Evolutionary conservation across 768 basidiomycete species (phyloP).

Genomic region (Mycena alexandri): DNA sequence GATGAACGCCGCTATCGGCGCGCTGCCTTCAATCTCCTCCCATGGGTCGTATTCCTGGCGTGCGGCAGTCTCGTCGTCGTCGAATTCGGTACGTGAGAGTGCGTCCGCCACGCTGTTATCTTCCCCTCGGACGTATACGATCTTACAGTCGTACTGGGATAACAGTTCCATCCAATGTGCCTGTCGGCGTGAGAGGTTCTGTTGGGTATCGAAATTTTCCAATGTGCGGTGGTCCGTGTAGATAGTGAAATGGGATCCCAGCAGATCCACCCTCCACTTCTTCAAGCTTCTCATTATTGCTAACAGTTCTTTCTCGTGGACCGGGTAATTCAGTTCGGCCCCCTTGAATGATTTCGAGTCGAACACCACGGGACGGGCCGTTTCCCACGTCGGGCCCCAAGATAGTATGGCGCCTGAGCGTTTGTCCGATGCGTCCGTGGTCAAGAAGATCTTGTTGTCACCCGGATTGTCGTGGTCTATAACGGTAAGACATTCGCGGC

Average conservation of each 20-base stretch:
- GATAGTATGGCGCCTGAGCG: slow-evolving; percentile 43
- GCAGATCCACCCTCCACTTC: not conserved
- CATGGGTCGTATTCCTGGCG: not conserved
- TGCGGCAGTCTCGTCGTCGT: not conserved
- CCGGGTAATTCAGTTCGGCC: slow-evolving; percentile 46
- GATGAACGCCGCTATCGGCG: not conserved
- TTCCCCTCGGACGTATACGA: slow-evolving; percentile 39
- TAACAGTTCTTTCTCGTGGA: slow-evolving; percentile 45
- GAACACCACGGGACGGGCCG: slow-evolving; percentile 44
- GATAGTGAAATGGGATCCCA: not conserved
- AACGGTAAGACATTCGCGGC: not conserved
- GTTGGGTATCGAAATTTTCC: not conserved
- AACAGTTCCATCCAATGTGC: slow-evolving; percentile 37
- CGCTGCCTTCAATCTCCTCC: not conserved
- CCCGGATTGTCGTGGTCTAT: slow-evolving; percentile 22
- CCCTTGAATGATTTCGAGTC: slow-evolving; percentile 40
- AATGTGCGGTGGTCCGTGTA: not conserved
- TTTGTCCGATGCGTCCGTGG: slow-evolving; percentile 43
- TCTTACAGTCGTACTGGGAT: slow-evolving; percentile 45
- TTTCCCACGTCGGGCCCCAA: slow-evolving; percentile 43
- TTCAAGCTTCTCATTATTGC: slow-evolving; percentile 36
- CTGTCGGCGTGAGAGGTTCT: slow-evolving; percentile 43
- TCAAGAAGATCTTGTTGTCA: slow-evolving; percentile 45
- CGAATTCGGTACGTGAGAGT: not conserved
- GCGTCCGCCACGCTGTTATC: not conserved